Evolutionary conservation across 2,329 filamentous ascomycete species (phyloP).

Genomic region (Epichloe uncinata): DNA sequence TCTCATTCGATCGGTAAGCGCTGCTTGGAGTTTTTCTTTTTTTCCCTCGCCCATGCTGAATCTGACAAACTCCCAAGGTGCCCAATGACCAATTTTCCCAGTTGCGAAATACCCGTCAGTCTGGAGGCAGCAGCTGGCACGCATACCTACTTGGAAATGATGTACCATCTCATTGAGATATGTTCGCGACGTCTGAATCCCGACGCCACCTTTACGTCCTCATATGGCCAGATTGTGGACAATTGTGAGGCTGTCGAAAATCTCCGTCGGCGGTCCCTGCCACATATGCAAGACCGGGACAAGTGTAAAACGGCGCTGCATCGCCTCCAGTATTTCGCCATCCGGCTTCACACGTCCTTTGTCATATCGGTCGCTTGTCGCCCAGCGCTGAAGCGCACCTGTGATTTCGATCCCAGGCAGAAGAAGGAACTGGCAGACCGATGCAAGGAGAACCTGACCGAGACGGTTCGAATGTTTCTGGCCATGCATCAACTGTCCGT

Average conservation of each 20-base stretch:
- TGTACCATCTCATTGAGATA: slow-evolving; percentile 50
- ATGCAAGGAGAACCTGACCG: slow-evolving; percentile 49
- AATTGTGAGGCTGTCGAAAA: slow-evolving; percentile 42
- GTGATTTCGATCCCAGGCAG: slow-evolving; percentile 35
- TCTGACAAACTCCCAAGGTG: slow-evolving; percentile 27
- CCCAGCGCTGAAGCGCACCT: slow-evolving; percentile 44
- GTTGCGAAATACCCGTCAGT: slow-evolving; percentile 38
- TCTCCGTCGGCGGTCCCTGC: slow-evolving; percentile 33
- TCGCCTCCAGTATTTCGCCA: slow-evolving; percentile 49
- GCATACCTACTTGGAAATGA: slow-evolving; percentile 48
- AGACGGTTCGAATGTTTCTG: slow-evolving; percentile 55
- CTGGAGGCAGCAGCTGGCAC: slow-evolving; percentile 30
- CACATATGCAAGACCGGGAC: slow-evolving; percentile 45
- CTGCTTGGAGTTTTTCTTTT: neutral
- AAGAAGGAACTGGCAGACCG: slow-evolving; percentile 41
- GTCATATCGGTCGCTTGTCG: slow-evolving; percentile 53
- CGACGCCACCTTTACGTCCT: slow-evolving; percentile 34
- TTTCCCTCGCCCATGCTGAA: neutral
- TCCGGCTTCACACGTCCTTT: slow-evolving; percentile 52
- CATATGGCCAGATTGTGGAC: slow-evolving; percentile 41
- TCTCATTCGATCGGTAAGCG: slow-evolving; percentile 48
- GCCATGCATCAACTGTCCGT: slow-evolving; percentile 56
- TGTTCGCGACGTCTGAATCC: slow-evolving; percentile 45
- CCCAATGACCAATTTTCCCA: slow-evolving; percentile 48
- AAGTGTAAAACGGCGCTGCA: slow-evolving; percentile 51